These are phyloP conservation scores for Coriolopsis trogii DNA, from an alignment of 1,284 basidiomycete species.

Conservation along the genomic window DNA sequence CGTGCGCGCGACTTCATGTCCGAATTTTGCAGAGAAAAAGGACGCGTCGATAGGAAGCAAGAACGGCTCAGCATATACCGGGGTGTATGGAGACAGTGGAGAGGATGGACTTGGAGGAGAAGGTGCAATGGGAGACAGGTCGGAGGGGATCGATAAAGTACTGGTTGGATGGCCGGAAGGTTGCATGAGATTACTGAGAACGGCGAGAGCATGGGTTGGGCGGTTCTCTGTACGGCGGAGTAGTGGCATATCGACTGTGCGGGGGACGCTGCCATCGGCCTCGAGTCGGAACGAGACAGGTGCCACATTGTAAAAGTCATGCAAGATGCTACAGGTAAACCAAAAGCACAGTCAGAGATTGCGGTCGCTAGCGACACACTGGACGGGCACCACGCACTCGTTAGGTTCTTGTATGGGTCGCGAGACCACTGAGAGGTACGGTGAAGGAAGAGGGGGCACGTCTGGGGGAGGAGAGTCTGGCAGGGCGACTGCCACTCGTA, in stretches of 20 bases:
- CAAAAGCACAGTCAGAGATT: background rate
- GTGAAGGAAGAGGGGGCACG: background rate
- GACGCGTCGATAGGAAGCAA: conserved; percentile 33
- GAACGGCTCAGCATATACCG: conserved; percentile 9
- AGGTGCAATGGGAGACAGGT: conserved; percentile 21
- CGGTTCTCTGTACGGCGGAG: background rate
- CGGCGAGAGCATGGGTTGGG: conserved; percentile 28
- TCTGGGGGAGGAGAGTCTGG: background rate
- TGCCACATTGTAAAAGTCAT: conserved; percentile 27
- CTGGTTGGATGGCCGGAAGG: background rate
- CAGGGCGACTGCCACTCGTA: background rate
- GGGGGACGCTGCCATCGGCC: background rate
- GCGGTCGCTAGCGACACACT: background rate
- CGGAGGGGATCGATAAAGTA: conserved; percentile 16
- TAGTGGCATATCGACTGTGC: conserved; percentile 8
- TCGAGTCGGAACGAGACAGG: conserved; percentile 18
- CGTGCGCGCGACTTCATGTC: conserved; percentile 20
- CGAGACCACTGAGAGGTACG: conserved; percentile 4
- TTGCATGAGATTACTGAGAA: conserved; percentile 23
- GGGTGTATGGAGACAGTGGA: conserved; percentile 9
- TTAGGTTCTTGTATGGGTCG: conserved; percentile 5
- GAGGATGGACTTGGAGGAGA: conserved; percentile 12
- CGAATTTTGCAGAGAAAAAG: conserved; percentile 28
- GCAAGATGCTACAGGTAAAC: conserved; percentile 23
- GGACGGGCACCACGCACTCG: background rate